Conservation (phyloP, 352 stramenopile genomes). For the Saprolegnia diclina region DNA sequence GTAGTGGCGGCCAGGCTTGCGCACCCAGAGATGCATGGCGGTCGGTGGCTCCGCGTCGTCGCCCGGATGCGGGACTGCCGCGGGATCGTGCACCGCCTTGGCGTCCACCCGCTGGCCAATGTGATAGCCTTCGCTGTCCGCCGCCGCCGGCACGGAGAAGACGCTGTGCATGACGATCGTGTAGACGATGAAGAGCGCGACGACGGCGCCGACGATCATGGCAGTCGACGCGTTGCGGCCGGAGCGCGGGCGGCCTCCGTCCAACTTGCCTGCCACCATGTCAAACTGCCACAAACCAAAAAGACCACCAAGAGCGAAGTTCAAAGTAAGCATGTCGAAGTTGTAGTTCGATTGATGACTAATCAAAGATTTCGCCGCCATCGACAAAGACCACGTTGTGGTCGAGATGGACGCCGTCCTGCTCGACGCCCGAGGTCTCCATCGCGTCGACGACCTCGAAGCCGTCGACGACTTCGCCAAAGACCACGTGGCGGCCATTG, state of each 20-base stretch:
- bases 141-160: neutral
- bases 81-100: too few species aligned
- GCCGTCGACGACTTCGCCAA: constrained; percentile 78
- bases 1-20: constrained; percentile 16
- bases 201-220: neutral
- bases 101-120: neutral
- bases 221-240: too few species aligned
- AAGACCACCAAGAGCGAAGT: neutral
- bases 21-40: constrained; percentile 2
- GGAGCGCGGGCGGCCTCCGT: too few species aligned
- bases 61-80: too few species aligned
- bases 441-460: constrained; percentile 81
- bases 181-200: constrained; percentile 10
- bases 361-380: constrained; percentile 57
- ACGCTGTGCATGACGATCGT: constrained; percentile 14
- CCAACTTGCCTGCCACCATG: too few species aligned
- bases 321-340: neutral
- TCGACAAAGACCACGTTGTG: constrained; percentile 75
- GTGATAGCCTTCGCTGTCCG: neutral
- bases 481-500: constrained; percentile 80
- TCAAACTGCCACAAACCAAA: too few species aligned
- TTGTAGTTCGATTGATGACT: neutral
- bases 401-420: constrained; percentile 52
- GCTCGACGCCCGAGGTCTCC: constrained; percentile 56
- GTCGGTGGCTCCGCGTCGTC: neutral